phyloP scores from a whole-genome alignment of 2,329 filamentous ascomycete genomes.

The Venturia pyrina region DNA sequence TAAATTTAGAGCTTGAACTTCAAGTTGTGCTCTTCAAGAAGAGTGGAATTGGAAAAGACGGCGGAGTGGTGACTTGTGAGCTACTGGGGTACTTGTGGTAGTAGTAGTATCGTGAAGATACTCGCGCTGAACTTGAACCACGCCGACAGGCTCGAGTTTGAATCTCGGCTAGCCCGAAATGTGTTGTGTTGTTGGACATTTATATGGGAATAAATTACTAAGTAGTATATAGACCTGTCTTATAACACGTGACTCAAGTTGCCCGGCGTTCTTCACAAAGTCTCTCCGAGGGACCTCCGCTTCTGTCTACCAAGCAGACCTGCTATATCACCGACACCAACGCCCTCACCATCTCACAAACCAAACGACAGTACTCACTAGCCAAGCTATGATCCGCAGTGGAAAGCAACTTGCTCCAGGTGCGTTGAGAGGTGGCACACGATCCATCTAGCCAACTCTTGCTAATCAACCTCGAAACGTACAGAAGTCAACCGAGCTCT shows the following conservation, averaged over 20 bases:
- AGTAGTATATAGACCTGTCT: too few relatives aligned
- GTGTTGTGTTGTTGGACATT: not conserved
- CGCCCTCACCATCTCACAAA: not conserved
- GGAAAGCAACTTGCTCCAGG: slow-evolving; percentile 84
- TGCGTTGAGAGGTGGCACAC: not conserved
- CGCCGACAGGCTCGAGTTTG: not conserved
- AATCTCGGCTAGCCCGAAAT: too few relatives aligned
- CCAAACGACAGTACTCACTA: slow-evolving; percentile 12
- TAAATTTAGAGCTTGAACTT: not conserved
- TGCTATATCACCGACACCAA: not conserved
- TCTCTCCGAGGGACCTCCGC: not conserved
- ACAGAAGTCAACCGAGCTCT: slow-evolving; percentile 55
- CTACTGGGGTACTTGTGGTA: too few relatives aligned
- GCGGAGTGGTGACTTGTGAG: not conserved
- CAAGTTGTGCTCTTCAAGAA: too few relatives aligned
- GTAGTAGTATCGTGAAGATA: not conserved
- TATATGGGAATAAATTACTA: too few relatives aligned
- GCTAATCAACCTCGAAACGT: not conserved
- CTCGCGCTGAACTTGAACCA: not conserved
- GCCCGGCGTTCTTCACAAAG: not conserved
- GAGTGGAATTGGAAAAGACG: not conserved
- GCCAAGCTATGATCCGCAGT: slow-evolving; percentile 83
- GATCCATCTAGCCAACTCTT: not conserved
- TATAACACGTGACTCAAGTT: not conserved
- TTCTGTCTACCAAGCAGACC: slow-evolving; percentile 3